Conservation (phyloP, 371 early-diverging fungal species). For the Coemansia sp. region DNA sequence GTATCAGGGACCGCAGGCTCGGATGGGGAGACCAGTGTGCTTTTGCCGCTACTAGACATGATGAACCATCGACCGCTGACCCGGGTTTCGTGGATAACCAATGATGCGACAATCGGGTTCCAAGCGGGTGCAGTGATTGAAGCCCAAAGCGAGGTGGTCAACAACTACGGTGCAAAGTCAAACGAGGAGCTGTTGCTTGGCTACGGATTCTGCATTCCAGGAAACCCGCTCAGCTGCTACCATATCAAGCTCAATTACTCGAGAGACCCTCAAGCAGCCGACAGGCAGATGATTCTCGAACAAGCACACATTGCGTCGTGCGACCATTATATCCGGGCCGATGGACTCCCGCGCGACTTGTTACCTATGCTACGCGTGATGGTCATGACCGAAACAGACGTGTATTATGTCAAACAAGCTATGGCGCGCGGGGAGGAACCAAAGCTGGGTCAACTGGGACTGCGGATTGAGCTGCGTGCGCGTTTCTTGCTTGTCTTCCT, state of each 20-base stretch:
- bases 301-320: conserved; percentile 42
- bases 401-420: conserved; percentile 7
- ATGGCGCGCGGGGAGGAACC: background rate
- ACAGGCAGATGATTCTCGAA: conserved; percentile 54
- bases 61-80: conserved; percentile 60
- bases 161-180: conserved; percentile 72
- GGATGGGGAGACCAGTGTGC: conserved; percentile 49
- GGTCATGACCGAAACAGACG: conserved; percentile 61
- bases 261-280: conserved; percentile 56
- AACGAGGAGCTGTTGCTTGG: conserved; percentile 67
- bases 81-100: conserved; percentile 56
- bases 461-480: conserved; percentile 39
- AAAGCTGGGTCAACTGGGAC: conserved; percentile 5
- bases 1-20: conserved; percentile 28
- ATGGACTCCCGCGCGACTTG: conserved; percentile 53
- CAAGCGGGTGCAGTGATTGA: conserved; percentile 23
- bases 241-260: conserved; percentile 54
- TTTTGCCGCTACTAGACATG: conserved; percentile 61
- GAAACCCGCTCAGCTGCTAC: conserved; percentile 39
- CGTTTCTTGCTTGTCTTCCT: conserved; percentile 20
- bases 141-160: conserved; percentile 57
- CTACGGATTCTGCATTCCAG: conserved; percentile 65
- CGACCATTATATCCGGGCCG: conserved; percentile 55
- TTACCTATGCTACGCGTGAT: conserved; percentile 61
- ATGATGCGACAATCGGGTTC: conserved; percentile 35